Base-by-base conservation (phyloP, 176 grass and related monocot species). In the Carex littledalei region DNA sequence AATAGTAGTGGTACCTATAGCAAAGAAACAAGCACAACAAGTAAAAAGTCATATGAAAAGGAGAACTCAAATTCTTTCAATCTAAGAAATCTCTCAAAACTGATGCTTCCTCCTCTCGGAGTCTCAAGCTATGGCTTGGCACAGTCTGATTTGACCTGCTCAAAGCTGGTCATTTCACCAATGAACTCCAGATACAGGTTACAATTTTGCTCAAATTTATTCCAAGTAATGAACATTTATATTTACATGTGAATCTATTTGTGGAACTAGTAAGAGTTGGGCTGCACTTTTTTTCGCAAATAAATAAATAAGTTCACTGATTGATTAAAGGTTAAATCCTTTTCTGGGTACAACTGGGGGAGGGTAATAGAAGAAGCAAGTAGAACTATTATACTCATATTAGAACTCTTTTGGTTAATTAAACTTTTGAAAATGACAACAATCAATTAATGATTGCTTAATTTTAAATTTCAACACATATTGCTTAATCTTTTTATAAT, bases 161-260 rank as follows among this genome's bases (percentile, higher is more conserved):
- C 86, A 81, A 68, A 82, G 84, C 43, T 45, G 7, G 78, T 95
- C 67, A 74, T 99, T 82, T 90, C 88, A 67, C 96, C 96, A 37
- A 89, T 95, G 87, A 84, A 95, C 61, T 93, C 96, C 10, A 86
- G 71, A 87, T 99, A 95, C 91, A 95, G 96, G 95, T 93, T 60
- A 64, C 0, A 6, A 61, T 24, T 41, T 15, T 32, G 15, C 59
- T 80, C 12, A 71, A 54, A 45, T 14, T 39, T 16, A 16, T 67
- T 12, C 64, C 64, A 32, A 67, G 2, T 35, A 35, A 35, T 67
- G 1, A 45, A 47, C 32, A 34, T 26, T 39, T 0, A 29, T 26
- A n/a, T 26, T 26, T 71, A 8, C 16, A 53, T 9, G 9, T 53
- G 2, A n/a, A 59, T 20, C 26, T 13, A 55, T 34, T 55, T 14